Conservation (phyloP, 2,329 filamentous ascomycete species). For the Ophiostoma populinum region DNA sequence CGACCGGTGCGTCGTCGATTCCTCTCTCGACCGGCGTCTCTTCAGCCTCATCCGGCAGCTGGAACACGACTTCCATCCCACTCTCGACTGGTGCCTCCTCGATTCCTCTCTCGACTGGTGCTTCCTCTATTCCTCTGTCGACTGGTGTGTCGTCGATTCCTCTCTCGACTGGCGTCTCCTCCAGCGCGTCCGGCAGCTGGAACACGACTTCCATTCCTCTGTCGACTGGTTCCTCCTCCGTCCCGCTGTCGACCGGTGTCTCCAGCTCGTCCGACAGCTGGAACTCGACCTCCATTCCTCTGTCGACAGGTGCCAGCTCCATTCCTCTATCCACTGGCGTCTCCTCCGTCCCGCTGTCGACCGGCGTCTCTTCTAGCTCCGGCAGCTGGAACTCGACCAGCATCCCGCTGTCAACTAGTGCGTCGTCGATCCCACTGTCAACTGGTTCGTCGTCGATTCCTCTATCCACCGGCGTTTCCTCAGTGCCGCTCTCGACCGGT, state of each 20-base stretch:
- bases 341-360: too few relatives aligned
- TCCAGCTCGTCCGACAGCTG: too few relatives aligned
- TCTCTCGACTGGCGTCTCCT: neutral
- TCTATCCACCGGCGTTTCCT: too few relatives aligned
- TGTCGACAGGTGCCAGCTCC: neutral
- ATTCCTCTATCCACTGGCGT: neutral
- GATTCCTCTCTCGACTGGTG: neutral
- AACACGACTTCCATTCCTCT: conserved; percentile 1
- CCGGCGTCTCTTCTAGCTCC: too few relatives aligned
- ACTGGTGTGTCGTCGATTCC: neutral
- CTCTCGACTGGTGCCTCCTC: neutral
- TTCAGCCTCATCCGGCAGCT: neutral
- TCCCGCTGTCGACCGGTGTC: neutral
- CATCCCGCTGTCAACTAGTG: too few relatives aligned
- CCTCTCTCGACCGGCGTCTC: neutral
- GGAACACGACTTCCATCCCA: neutral
- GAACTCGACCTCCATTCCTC: neutral
- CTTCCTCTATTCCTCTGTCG: neutral
- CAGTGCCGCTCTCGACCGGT: too few relatives aligned
- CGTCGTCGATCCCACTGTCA: neutral
- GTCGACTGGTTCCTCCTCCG: neutral
- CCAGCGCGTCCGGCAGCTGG: neutral
- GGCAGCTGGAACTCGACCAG: too few relatives aligned
- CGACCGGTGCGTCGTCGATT: neutral
- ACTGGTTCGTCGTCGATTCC: too few relatives aligned